Evolutionary conservation across 768 basidiomycete genomes (phyloP), one percentile per base, ranked within the genome.

Genomic region (Trametes punicea): DNA sequence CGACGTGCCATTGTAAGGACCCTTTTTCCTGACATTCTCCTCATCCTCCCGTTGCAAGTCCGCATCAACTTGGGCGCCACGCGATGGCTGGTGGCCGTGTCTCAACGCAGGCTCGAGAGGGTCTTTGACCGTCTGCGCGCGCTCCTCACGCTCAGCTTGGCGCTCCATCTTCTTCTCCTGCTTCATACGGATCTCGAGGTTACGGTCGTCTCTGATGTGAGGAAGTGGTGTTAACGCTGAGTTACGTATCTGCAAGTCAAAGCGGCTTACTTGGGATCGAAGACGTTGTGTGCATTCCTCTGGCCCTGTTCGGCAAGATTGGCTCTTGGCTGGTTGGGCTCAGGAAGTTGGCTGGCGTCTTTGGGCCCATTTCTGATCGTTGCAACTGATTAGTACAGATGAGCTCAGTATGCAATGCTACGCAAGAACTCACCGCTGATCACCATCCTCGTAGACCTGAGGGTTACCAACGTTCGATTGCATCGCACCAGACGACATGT

Each of bases 11-110:
- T 60, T 57, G 36, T 45, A 56, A 2, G 51, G 36, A 15, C 73
- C 76, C 66, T 82, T 83, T 59, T 73, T 70, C 63, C 56, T 72
- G 55, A 84, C 57, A 33, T 65, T 48, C 61, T 80, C 77, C 50
- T 76, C 74, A 18, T 85, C 84, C 54, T 82, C 81, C 2, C 63
- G 63, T 70, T 79, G 73, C 18, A 85, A 68, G 59, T 83, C 71
- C 3, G 79, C 78, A 62, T 85, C 84, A n/a, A 82, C 74, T 64
- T 78, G 67, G 1, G 82, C 84, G 0, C 83, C 82, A 34, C 75
- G 69, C 0, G 81, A 82, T 0, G 84, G 83, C 57, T 83, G 70
- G 60, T 85, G 76, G 0, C 82, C 81, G 50, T 84, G 83, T 15
- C 72, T 65, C n/a, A 65, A 67, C 1, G 81, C 82, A 9, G 79